Conservation (phyloP, 1,284 basidiomycete species). For the Marasmius sp. region DNA sequence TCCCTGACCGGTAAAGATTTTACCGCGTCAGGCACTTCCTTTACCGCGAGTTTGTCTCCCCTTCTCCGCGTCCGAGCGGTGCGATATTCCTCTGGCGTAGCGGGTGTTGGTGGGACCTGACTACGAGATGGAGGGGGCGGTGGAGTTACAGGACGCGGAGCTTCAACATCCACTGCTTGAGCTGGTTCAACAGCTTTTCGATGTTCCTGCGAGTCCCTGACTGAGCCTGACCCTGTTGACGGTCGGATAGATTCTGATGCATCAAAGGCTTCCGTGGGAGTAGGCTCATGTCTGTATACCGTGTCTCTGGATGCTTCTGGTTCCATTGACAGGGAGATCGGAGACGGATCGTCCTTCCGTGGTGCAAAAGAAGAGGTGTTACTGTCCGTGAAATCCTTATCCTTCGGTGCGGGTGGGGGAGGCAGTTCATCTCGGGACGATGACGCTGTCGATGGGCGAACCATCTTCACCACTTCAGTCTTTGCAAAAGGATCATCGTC, state of each 20-base stretch:
- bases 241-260: neutral
- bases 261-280: neutral
- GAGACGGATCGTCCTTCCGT: no score
- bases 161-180: neutral
- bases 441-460: constrained; percentile 26
- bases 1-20: constrained; percentile 22
- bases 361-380: neutral
- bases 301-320: neutral
- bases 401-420: no score
- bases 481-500: constrained; percentile 63
- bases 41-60: constrained; percentile 38
- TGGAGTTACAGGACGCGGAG: neutral
- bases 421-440: neutral
- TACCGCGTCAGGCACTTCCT: constrained; percentile 21
- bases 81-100: constrained; percentile 23
- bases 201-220: constrained; percentile 6
- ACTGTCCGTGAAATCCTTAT: neutral
- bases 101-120: constrained; percentile 6
- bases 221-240: neutral
- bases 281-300: neutral
- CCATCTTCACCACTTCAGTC: constrained; percentile 45
- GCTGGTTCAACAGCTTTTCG: constrained; percentile 5
- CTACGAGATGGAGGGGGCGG: constrained; percentile 2
- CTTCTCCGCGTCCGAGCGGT: constrained; percentile 38
- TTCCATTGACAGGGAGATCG: no score